Base-by-base conservation (phyloP, 441 rosid species). In the Erysimum cheiri region DNA sequence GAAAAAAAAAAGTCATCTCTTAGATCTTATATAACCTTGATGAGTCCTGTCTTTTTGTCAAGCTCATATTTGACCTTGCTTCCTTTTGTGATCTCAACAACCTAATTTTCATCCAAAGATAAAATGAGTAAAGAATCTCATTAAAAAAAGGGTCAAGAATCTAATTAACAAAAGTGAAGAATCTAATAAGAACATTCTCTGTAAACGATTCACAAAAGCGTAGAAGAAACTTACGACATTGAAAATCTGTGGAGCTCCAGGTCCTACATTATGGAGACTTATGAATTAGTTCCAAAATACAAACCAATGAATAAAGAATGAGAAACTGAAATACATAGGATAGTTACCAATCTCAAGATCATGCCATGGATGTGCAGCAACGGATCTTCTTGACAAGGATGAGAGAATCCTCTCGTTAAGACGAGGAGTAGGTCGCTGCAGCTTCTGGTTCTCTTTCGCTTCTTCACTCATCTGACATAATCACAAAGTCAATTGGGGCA, bases 361-460 rank as follows among this genome's bases (percentile, higher is more conserved):
- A 39, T 80, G 83, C 83, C 83, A 80, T 14, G 83, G 83, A 72
- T 80, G 83, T 10, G 83, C 80, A 46, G 83, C 83, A 2, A 76
- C 80, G 8, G 83, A 80, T 32, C 83, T 49, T 60, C 83, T 19
- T 2, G 83, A 80, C 59, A 80, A 69, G 6, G 83, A 68, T 1
- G 83, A 80, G 64, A 80, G 83, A 36, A 80, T 80, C 74, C 83
- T 76, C 69, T 80, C 80, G 61, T 80, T 80, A 15, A 80, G 75
- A 68, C 80, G 80, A 47, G 83, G 83, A 47, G 75, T 3, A 2
- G 81, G 65, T 66, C 76, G 22, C 63, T 74, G 59, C 22, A 31
- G 65, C 54, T 47, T 48, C 66, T 74, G 72, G n/a, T 64, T 36
- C 6, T 76, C 72, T 1, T 60, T 66, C 9, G 41, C 44, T 52